Evolutionary conservation across 352 stramenopile species (phyloP).

Genomic region (Blastocystis sp.): DNA sequence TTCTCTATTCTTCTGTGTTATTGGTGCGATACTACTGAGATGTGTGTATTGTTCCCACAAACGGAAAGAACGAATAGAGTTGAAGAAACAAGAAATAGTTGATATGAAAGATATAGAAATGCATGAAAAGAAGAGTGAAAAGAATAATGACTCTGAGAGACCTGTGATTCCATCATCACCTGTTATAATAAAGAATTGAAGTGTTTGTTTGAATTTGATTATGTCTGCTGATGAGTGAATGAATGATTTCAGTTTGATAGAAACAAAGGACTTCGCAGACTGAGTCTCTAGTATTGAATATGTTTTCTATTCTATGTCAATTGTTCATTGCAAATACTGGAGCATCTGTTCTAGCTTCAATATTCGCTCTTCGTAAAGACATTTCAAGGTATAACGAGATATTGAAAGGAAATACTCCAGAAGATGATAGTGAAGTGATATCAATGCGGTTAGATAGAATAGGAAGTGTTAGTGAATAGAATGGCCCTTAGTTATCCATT

Average conservation of each 20-base stretch:
- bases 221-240: too few species aligned
- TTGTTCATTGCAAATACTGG: not conserved
- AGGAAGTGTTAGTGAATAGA: not conserved
- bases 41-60: not conserved
- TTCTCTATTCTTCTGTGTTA: not conserved
- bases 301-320: too few species aligned
- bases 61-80: not conserved
- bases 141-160: not conserved
- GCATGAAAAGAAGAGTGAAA: not conserved
- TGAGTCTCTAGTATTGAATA: too few species aligned
- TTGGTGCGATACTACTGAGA: not conserved
- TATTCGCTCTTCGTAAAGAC: not conserved
- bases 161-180: too few species aligned
- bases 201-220: too few species aligned
- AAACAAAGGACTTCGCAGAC: too few species aligned
- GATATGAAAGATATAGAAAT: not conserved
- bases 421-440: not conserved
- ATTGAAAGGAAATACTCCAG: not conserved
- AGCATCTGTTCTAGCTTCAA: not conserved
- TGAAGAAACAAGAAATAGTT: not conserved
- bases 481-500: not conserved
- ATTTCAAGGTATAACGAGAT: not conserved
- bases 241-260: too few species aligned
- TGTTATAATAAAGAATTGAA: too few species aligned
- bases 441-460: not conserved